phyloP scores from a whole-genome alignment of 2,329 filamentous ascomycete species.

The Calonectria henricotiae region DNA sequence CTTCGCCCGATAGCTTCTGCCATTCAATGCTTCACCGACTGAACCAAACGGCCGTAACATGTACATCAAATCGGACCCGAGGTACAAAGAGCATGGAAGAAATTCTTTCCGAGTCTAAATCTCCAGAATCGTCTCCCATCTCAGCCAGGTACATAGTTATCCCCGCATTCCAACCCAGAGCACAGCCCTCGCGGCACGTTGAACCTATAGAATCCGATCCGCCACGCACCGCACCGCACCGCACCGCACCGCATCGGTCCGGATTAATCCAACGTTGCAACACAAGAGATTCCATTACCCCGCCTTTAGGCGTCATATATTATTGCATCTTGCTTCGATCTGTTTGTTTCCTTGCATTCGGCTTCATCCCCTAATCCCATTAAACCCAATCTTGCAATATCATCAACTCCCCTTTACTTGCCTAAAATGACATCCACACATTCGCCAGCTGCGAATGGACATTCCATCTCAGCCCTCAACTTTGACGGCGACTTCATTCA shows the following conservation, averaged over 20 bases:
- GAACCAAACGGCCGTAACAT: no score
- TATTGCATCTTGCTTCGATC: neutral
- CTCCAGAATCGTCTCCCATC: neutral
- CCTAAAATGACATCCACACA: neutral
- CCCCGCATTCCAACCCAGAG: neutral
- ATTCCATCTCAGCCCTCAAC: neutral
- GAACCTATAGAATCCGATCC: neutral
- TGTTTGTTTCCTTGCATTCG: neutral
- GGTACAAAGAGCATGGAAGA: neutral
- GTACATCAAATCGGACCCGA: no score
- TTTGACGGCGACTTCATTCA: constrained; percentile 42
- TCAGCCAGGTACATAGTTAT: neutral
- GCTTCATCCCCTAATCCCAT: neutral
- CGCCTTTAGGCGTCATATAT: neutral
- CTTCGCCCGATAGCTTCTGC: no score
- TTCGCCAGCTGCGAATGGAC: neutral
- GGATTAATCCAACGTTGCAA: neutral
- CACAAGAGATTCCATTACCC: neutral
- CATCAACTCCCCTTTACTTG: neutral
- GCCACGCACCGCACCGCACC: neutral
- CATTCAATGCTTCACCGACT: no score
- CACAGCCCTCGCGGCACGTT: neutral
- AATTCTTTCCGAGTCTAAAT: neutral
- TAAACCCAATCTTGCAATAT: neutral
- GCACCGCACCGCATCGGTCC: neutral